Percentiles rank a stretch among this genome's conserved stretches.
Evolutionary conservation across 2,329 filamentous ascomycete genomes (phyloP).

Genomic region (Aspergillus sojae): DNA sequence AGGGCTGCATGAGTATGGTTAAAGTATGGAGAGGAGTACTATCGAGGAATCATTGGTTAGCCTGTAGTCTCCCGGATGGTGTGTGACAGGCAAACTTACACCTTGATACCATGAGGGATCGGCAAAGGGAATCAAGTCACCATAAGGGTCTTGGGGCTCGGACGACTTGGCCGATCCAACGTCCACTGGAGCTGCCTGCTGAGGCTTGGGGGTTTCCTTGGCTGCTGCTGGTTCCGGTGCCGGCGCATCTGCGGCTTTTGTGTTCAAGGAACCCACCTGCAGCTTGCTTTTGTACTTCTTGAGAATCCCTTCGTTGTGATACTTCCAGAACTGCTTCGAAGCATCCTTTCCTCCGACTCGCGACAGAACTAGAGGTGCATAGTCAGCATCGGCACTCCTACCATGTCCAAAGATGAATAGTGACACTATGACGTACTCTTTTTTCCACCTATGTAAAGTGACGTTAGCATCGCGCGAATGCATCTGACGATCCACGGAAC

Average conservation of each 20-base stretch:
- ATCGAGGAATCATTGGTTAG: conserved; percentile 15
- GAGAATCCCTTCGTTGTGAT: conserved; percentile 62
- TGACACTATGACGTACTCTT: conserved; percentile 57
- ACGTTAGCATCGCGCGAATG: conserved; percentile 21
- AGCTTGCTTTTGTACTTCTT: conserved; percentile 65
- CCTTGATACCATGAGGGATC: conserved; percentile 95
- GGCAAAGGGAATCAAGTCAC: conserved; percentile 83
- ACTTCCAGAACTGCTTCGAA: conserved; percentile 70
- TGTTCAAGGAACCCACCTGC: conserved; percentile 75
- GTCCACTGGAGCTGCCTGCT: conserved; percentile 53
- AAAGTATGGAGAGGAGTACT: conserved; percentile 97
- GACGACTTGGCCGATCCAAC: conserved; percentile 56
- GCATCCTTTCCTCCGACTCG: conserved; percentile 68
- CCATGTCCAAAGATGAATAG: background rate
- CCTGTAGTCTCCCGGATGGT: background rate
- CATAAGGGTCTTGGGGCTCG: conserved; percentile 81
- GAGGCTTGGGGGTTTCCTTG: conserved; percentile 58
- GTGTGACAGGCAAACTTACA: conserved; percentile 57
- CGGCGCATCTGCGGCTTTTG: conserved; percentile 66
- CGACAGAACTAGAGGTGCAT: conserved; percentile 56
- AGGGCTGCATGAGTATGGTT: conserved; percentile 92
- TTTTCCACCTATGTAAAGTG: conserved; percentile 61
- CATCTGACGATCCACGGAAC: background rate
- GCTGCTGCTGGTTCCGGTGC: conserved; percentile 52
- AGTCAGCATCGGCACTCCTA: conserved; percentile 23